Evolutionary conservation across 768 basidiomycete species (phyloP), one percentile per base, ranked within the genome.

Genomic region (Lentinula edodes): DNA sequence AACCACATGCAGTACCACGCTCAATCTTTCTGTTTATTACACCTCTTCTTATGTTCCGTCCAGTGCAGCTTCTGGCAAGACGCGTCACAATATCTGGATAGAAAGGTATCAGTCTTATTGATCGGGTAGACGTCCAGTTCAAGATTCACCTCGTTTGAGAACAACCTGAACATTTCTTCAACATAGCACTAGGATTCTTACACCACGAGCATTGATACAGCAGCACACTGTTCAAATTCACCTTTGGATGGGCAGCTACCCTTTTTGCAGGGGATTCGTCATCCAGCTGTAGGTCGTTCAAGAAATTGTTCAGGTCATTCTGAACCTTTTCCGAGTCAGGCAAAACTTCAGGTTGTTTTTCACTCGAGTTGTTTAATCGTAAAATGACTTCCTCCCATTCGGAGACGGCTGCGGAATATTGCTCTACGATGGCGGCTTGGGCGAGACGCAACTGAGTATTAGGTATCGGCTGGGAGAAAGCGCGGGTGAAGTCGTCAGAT

Each of bases 191-290:
- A 6, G 86, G 85, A 61, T 87, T 88, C 6, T 80, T 76, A 63
- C 87, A 88, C 78, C 80, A 84, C 28, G 85, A 84, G 66, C 88
- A 89, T 28, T 78, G 72, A 70, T 84, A 88, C 45, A 89, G 70
- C 41, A 70, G 76, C 7, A 85, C 80, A 18, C 73, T 72, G 51
- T 85, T 83, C 18, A 71, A 68, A 61, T 76, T 81, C 65, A 84
- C 74, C 65, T 75, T 79, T 12, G 81, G 77, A 55, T 80, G 77
- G 12, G 73, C 71, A 39, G 75, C 71, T 48, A 72, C 65, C 18
- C 69, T 67, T 58, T 72, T 61, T 50, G 67, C 39, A 38, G 71
- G 68, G 38, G 71, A 69, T 1, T 73, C 73, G n/a, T 73, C 76
- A 23, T 77, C 78, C 58, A 80, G 62, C 52, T 77, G 70, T 62